phyloP scores from a whole-genome alignment of 331 rosid species.

The Pyracantha coccinea region DNA sequence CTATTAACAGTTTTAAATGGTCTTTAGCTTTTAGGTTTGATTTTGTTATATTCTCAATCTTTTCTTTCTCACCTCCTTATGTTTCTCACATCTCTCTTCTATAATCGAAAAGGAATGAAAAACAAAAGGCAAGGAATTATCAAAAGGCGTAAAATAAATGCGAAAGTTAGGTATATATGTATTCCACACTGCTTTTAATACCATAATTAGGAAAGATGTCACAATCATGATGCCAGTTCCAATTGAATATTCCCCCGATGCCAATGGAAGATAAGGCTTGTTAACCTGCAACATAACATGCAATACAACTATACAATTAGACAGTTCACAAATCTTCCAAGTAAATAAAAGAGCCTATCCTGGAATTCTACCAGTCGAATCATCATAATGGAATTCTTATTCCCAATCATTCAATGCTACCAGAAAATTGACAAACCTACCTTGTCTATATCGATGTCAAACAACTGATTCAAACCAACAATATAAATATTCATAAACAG shows the following conservation, averaged over 20 bases:
- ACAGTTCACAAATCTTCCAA: slow-evolving; percentile 2
- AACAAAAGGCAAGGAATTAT: no score
- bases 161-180: no score
- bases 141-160: no score
- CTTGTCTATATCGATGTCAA: slow-evolving; percentile 92
- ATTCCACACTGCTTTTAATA: slow-evolving; percentile 5
- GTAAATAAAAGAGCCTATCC: neutral
- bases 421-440: slow-evolving; percentile 25
- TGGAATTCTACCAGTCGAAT: neutral
- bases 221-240: slow-evolving; percentile 57
- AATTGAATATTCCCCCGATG: slow-evolving; percentile 89
- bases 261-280: slow-evolving; percentile 97
- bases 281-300: slow-evolving; percentile 56
- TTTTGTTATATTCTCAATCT: neutral
- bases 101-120: no score
- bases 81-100: no score
- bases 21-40: neutral
- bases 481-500: slow-evolving; percentile 89
- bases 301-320: slow-evolving; percentile 10
- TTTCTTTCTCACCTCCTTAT: no score
- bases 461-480: slow-evolving; percentile 87
- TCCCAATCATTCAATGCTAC: neutral
- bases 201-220: slow-evolving; percentile 62
- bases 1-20: neutral
- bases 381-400: neutral